Base-by-base conservation (phyloP, 352 stramenopile species). In the Pythium pectinolyticum region DNA sequence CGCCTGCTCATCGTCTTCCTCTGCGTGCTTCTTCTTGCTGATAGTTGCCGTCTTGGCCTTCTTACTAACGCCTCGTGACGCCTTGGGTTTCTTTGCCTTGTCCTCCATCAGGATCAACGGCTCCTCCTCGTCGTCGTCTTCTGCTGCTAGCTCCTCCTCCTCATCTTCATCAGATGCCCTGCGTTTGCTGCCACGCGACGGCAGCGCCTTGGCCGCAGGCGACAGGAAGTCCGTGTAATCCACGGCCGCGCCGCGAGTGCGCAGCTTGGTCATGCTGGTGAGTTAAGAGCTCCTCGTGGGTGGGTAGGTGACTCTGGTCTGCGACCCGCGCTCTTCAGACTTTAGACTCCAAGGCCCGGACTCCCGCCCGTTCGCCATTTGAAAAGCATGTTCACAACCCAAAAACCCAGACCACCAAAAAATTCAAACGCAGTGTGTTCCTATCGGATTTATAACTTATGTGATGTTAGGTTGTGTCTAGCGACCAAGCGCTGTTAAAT, bases 141-240 rank as follows among this genome's bases (percentile, higher is more conserved):
- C 67, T 15, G 52, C 49, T n/a, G 39, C 57, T 19, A 27, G 46
- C 32, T 57, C 47, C n/a, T 57, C 40, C 10, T 15, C n/a, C 41
- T 66, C 28, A 61, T 69, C 57, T 48, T 60, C 52, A 47, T 63
- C 22, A 20, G 25, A 17, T 15, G 31, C 51, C 70, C 67, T 70
- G 22, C 50, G 54, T 32, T 63, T 64, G 17, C 27, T 35, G 51
- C n/a, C 46, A 49, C 50, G 55, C 40, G 20, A 17, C 31, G 61
- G 57, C 24, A 66, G 60, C 57, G 37, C 51, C 67, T 70, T 73
- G 55, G 32, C 67, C 50, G 37, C 43, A 6, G 59, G 34, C 40
- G 56, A 65, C 49, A 77, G 60, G 41, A 78, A 66, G 56, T 82
- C 73, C 40, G 75, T 73, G 70, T 82, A 81, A 56, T 82, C 75